A percentile compares a stretch with the other conserved stretches of the same genome.
Evolutionary conservation across 2,329 filamentous ascomycete species (phyloP).

Genomic region (Hymenoscyphus scutula): DNA sequence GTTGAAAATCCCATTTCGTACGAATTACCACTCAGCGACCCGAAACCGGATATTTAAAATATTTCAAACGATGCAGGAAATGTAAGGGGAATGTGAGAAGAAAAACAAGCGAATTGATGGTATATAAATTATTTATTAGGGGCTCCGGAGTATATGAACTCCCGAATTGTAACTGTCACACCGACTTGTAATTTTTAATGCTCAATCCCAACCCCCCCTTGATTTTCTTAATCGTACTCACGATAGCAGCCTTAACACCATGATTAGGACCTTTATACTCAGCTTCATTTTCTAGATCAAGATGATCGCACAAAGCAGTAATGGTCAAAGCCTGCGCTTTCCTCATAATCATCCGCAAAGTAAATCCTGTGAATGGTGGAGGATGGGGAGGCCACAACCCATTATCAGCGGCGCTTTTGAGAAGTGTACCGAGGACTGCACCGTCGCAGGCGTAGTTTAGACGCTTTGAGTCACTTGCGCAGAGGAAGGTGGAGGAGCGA

Average conservation of each 20-base stretch:
- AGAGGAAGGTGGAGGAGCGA: background rate
- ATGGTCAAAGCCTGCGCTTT: background rate
- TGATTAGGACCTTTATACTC: constrained; percentile 6
- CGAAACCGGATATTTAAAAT: background rate
- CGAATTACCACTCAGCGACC: background rate
- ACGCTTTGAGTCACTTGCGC: background rate
- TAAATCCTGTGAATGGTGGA: constrained; percentile 10
- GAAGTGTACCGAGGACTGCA: constrained; percentile 16
- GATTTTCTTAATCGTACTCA: constrained; percentile 7
- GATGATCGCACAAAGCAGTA: constrained; percentile 10
- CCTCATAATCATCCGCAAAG: constrained; percentile 3
- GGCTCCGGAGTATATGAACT: background rate
- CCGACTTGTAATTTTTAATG: constrained; percentile 6
- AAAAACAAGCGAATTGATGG: background rate
- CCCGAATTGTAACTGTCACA: background rate
- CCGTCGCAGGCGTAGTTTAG: constrained; percentile 17
- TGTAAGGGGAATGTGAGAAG: background rate
- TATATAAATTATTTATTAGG: background rate
- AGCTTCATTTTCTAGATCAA: background rate
- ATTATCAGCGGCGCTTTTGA: constrained; percentile 11
- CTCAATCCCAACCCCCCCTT: constrained; percentile 8
- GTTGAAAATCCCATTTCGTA: background rate
- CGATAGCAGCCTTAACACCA: constrained; percentile 6
- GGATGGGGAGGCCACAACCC: constrained; percentile 13
- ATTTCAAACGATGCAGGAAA: background rate